A percentile compares a stretch with the other conserved stretches of the same genome.
These are phyloP conservation scores for Acorus gramineus DNA, from an alignment of 106 monocot species.

Conservation along the genomic window DNA sequence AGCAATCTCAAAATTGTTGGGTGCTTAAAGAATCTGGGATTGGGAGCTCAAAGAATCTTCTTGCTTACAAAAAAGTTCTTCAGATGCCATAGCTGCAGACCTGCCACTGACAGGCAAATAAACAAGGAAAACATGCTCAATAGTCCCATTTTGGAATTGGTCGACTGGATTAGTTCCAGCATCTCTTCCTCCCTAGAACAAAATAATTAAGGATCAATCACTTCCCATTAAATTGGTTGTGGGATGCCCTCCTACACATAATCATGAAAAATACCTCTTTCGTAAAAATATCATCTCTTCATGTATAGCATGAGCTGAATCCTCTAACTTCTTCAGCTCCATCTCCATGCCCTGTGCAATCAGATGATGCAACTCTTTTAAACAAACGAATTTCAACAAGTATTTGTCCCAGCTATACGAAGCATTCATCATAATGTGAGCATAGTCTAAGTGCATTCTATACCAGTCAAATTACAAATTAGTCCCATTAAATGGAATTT, in stretches of 20 bases:
- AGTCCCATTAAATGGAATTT: too few relatives aligned
- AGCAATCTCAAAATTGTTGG: too few relatives aligned
- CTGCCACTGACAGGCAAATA: constrained; percentile 30
- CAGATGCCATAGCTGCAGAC: constrained; percentile 38
- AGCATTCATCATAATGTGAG: too few relatives aligned
- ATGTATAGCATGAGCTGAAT: constrained; percentile 17
- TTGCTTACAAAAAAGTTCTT: constrained; percentile 32
- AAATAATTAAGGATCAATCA: background rate
- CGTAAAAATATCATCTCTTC: constrained; percentile 26
- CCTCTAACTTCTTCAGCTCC: constrained; percentile 34
- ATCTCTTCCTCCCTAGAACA: constrained; percentile 23
- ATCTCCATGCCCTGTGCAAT: constrained; percentile 15
- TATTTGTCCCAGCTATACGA: too few relatives aligned
- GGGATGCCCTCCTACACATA: background rate
- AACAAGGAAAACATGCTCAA: constrained; percentile 25
- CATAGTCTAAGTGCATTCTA: too few relatives aligned
- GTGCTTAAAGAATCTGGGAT: too few relatives aligned
- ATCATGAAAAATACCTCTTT: constrained; percentile 12
- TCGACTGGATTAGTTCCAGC: constrained; percentile 19
- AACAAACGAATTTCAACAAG: too few relatives aligned
- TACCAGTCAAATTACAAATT: too few relatives aligned
- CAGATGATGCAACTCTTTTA: too few relatives aligned
- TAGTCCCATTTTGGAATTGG: constrained; percentile 15
- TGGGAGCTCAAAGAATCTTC: constrained; percentile 17
- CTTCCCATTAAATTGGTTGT: background rate